Evolutionary conservation across 768 basidiomycete species (phyloP).

Genomic region (Tulasnella sp.): DNA sequence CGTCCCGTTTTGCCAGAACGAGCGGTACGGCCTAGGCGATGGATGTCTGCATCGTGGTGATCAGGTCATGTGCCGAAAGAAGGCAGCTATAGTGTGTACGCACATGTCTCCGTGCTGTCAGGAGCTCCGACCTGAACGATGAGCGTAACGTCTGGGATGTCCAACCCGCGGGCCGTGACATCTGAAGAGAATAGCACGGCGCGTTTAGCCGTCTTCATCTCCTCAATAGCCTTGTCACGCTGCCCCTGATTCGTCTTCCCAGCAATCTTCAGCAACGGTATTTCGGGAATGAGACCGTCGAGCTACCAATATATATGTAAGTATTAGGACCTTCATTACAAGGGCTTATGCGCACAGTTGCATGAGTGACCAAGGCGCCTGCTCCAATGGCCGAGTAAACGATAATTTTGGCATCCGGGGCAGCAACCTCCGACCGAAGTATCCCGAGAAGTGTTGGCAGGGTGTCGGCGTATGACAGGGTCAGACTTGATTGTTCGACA

Average conservation of each 20-base stretch:
- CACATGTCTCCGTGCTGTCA: slow-evolving; percentile 29
- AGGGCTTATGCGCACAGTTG: slow-evolving; percentile 22
- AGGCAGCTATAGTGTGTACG: slow-evolving; percentile 13
- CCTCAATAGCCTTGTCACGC: slow-evolving; percentile 40
- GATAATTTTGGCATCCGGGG: slow-evolving; percentile 35
- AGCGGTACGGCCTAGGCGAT: slow-evolving; percentile 34
- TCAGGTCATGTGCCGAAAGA: not conserved
- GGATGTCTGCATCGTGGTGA: slow-evolving; percentile 27
- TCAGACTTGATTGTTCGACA: slow-evolving; percentile 41
- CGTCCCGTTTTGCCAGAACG: slow-evolving; percentile 35
- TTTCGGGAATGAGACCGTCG: slow-evolving; percentile 4
- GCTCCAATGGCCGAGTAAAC: slow-evolving; percentile 61
- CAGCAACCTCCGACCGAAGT: slow-evolving; percentile 29
- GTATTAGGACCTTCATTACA: not conserved
- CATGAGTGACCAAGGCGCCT: slow-evolving; percentile 37
- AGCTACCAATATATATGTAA: not conserved
- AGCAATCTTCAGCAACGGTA: slow-evolving; percentile 44
- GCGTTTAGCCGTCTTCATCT: slow-evolving; percentile 36
- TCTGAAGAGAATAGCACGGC: slow-evolving; percentile 45
- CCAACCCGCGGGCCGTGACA: slow-evolving; percentile 56
- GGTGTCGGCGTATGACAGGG: slow-evolving; percentile 34
- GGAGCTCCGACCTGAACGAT: slow-evolving; percentile 42
- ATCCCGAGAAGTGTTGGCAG: slow-evolving; percentile 37
- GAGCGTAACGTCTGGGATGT: slow-evolving; percentile 54
- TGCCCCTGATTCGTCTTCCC: slow-evolving; percentile 42